Evolutionary conservation across 768 basidiomycete genomes (phyloP).

Genomic region (Suillus tomentosus): DNA sequence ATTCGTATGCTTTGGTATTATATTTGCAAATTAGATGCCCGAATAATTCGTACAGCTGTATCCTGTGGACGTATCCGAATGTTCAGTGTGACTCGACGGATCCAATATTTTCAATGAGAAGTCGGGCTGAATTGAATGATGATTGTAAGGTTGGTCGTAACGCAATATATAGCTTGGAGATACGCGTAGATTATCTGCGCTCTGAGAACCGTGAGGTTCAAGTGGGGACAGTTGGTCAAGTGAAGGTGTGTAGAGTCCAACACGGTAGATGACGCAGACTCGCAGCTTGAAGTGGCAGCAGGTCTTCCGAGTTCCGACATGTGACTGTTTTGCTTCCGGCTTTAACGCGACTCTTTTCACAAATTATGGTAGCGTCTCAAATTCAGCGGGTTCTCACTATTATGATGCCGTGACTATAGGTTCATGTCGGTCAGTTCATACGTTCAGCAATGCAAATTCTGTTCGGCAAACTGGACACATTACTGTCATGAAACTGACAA

Average conservation of each 20-base stretch:
- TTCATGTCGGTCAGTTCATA: background rate
- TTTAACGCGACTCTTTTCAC: background rate
- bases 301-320: constrained; percentile 1
- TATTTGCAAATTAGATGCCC: background rate
- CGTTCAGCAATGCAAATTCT: background rate
- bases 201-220: background rate
- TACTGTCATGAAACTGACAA: background rate
- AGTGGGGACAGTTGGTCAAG: background rate
- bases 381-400: background rate
- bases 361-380: background rate
- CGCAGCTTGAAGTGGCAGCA: background rate
- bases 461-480: background rate
- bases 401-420: background rate
- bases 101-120: background rate
- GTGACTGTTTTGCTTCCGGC: background rate
- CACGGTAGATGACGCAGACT: constrained; percentile 1
- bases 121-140: background rate
- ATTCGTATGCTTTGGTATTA: background rate
- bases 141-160: background rate
- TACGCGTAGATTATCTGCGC: background rate
- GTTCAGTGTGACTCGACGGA: background rate
- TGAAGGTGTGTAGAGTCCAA: background rate
- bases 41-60: background rate
- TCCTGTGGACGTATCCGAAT: background rate
- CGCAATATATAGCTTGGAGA: background rate